phyloP scores from a whole-genome alignment of 352 stramenopile species.

The Globisporangium abappressorium region DNA sequence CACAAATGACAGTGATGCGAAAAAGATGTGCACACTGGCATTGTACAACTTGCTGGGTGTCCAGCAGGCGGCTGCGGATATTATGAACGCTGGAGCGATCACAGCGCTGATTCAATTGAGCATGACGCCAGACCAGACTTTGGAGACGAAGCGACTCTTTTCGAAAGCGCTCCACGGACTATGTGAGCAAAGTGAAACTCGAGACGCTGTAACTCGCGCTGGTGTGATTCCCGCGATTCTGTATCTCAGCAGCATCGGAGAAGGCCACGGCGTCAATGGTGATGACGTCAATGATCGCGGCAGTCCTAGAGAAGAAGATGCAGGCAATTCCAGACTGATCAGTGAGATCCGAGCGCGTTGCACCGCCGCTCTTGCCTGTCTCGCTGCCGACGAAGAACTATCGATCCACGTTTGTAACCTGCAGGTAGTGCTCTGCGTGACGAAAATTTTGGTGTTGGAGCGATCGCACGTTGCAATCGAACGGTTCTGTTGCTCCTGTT shows the following conservation, averaged over 20 bases:
- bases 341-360: slow-evolving; percentile 61
- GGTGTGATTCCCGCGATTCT: slow-evolving; percentile 62
- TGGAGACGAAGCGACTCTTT: slow-evolving; percentile 57
- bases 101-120: slow-evolving; percentile 62
- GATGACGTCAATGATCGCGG: neutral
- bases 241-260: slow-evolving; percentile 31
- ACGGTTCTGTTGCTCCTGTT: slow-evolving; percentile 63
- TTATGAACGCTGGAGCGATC: slow-evolving; percentile 64
- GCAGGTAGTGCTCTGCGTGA: slow-evolving; percentile 56
- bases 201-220: slow-evolving; percentile 40
- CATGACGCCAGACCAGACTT: slow-evolving; percentile 38
- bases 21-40: slow-evolving; percentile 76
- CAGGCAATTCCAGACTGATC: slow-evolving; percentile 15
- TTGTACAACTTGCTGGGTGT: slow-evolving; percentile 79
- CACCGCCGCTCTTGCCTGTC: slow-evolving; percentile 55
- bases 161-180: slow-evolving; percentile 65
- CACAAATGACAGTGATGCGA: slow-evolving; percentile 35
- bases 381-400: slow-evolving; percentile 45
- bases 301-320: slow-evolving; percentile 4
- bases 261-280: slow-evolving; percentile 7
- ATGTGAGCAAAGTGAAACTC: slow-evolving; percentile 51
- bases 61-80: slow-evolving; percentile 65
- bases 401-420: slow-evolving; percentile 38
- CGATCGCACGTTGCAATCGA: slow-evolving; percentile 56
- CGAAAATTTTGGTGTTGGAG: slow-evolving; percentile 46